phyloP scores from a whole-genome alignment of 495 filamentous ascomycete genomes.

The Penicillium coffeae region DNA sequence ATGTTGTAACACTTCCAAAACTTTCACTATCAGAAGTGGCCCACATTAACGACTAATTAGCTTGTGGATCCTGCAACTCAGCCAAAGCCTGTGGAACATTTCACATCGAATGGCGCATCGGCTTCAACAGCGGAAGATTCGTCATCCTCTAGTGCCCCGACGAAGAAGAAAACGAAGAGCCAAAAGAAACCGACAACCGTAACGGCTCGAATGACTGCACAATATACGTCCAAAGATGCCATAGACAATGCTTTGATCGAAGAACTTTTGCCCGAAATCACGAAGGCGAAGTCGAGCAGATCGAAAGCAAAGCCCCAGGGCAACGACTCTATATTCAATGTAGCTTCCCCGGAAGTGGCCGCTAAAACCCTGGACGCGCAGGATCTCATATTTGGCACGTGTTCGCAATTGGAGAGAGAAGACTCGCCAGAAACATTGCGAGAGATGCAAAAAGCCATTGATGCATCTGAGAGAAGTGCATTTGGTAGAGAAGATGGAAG shows the following conservation, averaged over 20 bases:
- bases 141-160: conserved; percentile 6
- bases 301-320: conserved; percentile 27
- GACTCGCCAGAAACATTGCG: conserved; percentile 66
- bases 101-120: neutral
- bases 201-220: conserved; percentile 76
- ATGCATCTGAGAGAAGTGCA: conserved; percentile 47
- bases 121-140: conserved; percentile 8
- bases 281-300: conserved; percentile 18
- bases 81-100: conserved; percentile 9
- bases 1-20: conserved; percentile 9
- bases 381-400: conserved; percentile 87
- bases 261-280: conserved; percentile 21
- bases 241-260: conserved; percentile 8
- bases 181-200: conserved; percentile 78
- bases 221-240: conserved; percentile 45
- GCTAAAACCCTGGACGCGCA: conserved; percentile 64
- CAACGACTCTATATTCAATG: conserved; percentile 37
- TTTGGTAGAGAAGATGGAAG: neutral
- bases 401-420: conserved; percentile 78
- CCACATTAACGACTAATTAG: conserved; percentile 2
- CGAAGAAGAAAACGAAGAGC: conserved; percentile 48
- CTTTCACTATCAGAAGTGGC: neutral
- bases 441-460: conserved; percentile 67
- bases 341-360: conserved; percentile 74
- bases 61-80: conserved; percentile 29